These are phyloP conservation scores for Conoideocrella luteorostrata DNA, from an alignment of 2,329 filamentous ascomycete genomes.

Conservation along the genomic window DNA sequence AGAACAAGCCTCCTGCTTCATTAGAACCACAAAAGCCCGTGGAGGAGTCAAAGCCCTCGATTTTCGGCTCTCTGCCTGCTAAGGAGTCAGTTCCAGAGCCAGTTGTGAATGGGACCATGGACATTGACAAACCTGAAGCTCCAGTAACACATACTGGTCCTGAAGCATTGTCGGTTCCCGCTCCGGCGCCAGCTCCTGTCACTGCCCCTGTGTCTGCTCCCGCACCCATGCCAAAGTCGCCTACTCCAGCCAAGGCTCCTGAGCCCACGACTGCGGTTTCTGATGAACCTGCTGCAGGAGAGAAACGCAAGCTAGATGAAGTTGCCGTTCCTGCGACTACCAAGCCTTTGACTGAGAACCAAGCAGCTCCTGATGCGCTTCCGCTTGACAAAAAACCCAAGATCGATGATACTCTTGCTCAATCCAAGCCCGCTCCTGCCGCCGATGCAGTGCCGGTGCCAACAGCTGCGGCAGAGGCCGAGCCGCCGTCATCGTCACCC, in stretches of 20 bases:
- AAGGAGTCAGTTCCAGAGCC: not conserved
- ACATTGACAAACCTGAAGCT: not conserved
- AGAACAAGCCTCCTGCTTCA: conserved; percentile 15
- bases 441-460: too few species aligned
- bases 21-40: conserved; percentile 1
- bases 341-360: conserved; percentile 12
- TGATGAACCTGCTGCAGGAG: conserved; percentile 17
- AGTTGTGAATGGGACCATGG: not conserved
- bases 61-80: not conserved
- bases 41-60: conserved; percentile 1
- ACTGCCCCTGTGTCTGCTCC: conserved; percentile 5
- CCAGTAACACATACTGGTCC: conserved; percentile 9
- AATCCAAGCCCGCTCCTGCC: not conserved
- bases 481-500: conserved; percentile 11
- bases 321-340: conserved; percentile 16
- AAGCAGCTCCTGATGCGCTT: conserved; percentile 10
- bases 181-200: conserved; percentile 8
- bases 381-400: conserved; percentile 35
- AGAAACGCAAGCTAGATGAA: conserved; percentile 36
- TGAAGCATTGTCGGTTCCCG: conserved; percentile 4
- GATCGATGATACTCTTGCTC: conserved; percentile 20
- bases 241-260: not conserved
- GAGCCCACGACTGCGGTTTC: conserved; percentile 10
- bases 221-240: not conserved
- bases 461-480: not conserved